Evolutionary conservation across 179 eudicot genomes (phyloP).

Genomic region (Silene vulgaris): DNA sequence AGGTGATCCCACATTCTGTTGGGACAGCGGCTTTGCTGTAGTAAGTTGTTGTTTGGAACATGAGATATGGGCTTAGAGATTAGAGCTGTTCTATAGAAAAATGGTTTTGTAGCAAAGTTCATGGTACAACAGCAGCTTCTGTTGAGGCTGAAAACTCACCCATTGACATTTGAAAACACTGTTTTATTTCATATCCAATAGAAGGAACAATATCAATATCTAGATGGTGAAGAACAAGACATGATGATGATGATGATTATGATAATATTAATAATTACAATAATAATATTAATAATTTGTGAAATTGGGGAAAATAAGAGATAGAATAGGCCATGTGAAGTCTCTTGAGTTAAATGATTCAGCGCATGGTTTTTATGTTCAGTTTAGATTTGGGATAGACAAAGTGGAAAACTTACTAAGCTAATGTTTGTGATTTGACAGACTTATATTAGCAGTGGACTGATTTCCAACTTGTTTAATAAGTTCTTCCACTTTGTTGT

Average conservation of each 20-base stretch:
- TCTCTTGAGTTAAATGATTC: neutral
- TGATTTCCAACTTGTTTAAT: neutral
- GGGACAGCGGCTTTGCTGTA: conserved; percentile 8
- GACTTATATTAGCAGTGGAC: neutral
- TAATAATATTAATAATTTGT: too few species aligned
- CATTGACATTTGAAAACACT: neutral
- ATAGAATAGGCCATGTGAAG: neutral
- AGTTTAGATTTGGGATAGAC: neutral
- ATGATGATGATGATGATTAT: neutral
- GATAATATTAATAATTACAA: too few species aligned
- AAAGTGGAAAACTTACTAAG: neutral
- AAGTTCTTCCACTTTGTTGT: neutral
- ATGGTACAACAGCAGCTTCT: neutral
- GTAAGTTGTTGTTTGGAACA: neutral
- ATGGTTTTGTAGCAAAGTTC: neutral
- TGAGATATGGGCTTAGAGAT: neutral
- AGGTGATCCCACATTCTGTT: neutral
- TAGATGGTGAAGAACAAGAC: neutral
- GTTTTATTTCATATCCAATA: too few species aligned
- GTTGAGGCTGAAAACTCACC: conserved; percentile 6
- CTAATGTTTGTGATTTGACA: neutral
- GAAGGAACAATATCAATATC: neutral
- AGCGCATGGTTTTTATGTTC: neutral
- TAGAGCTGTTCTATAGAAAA: neutral
- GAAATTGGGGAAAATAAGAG: too few species aligned